Percentiles rank a stretch among this genome's conserved stretches.
Conservation (phyloP, 306 rosid species). For the Lithocarpus polystachyus region DNA sequence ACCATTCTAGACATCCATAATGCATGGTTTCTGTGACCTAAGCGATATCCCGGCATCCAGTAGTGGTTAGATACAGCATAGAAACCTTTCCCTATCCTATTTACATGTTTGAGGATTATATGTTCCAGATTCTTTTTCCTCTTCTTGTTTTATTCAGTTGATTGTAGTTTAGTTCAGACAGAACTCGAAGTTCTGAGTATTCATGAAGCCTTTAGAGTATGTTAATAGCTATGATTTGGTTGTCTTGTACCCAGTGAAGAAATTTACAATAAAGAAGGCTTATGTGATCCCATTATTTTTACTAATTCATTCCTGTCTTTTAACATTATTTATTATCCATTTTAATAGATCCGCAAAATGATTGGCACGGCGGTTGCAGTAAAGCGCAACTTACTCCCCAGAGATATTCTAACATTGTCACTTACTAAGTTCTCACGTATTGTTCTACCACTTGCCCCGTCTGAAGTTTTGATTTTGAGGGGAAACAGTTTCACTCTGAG, state of each 20-base stretch:
- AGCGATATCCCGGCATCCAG: neutral
- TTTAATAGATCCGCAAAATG: conserved; percentile 82
- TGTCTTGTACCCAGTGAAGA: conserved; percentile 4
- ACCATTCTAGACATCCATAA: neutral
- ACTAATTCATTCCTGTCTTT: conserved; percentile 4
- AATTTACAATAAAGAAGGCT: neutral
- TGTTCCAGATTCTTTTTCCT: neutral
- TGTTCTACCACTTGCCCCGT: conserved; percentile 76
- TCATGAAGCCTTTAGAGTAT: neutral
- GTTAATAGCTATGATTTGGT: neutral
- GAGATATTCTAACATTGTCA: conserved; percentile 57
- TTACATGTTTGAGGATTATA: neutral
- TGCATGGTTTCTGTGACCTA: neutral
- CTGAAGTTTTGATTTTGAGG: conserved; percentile 68
- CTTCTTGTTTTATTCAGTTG: neutral
- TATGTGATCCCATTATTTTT: neutral
- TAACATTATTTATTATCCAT: conserved; percentile 8
- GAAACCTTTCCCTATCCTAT: neutral
- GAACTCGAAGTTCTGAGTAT: neutral
- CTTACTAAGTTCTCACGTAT: conserved; percentile 69
- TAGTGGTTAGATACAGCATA: neutral
- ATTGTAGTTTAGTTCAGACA: neutral
- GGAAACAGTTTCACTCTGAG: conserved; percentile 65
- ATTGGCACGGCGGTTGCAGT: conserved; percentile 86
- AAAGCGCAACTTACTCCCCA: conserved; percentile 76